A percentile compares a stretch with the other conserved stretches of the same genome.
phyloP scores from a whole-genome alignment of 225 moss, liverwort and hornwort species.

The Polytrichum commune region DNA sequence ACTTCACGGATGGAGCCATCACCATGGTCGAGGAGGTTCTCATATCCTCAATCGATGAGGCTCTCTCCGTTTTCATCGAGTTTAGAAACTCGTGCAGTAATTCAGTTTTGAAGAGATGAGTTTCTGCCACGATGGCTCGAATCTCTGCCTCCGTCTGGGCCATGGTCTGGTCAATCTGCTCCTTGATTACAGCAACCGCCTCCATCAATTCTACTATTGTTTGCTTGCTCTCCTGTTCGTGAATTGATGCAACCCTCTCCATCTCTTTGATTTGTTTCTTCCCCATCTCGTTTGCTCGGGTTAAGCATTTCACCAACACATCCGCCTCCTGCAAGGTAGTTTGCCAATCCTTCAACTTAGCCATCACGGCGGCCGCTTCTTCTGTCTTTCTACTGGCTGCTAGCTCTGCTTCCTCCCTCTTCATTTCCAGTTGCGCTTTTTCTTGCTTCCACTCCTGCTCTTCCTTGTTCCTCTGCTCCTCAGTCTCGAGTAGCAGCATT shows the following conservation, averaged over 20 bases:
- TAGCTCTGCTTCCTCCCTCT: constrained; percentile 30
- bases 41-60: constrained; percentile 2
- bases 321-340: constrained; percentile 53
- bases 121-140: constrained; percentile 23
- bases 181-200: constrained; percentile 24
- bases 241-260: constrained; percentile 14
- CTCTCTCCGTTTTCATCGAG: constrained; percentile 9
- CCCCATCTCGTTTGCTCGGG: constrained; percentile 70
- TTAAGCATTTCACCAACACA: constrained; percentile 59
- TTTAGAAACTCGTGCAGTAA: constrained; percentile 21
- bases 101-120: constrained; percentile 31
- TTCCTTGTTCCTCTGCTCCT: constrained; percentile 36
- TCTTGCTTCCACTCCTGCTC: constrained; percentile 43
- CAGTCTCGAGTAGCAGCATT: constrained; percentile 34
- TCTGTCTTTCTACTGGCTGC: constrained; percentile 23
- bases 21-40: constrained; percentile 4
- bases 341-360: constrained; percentile 39
- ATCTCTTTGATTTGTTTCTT: constrained; percentile 36
- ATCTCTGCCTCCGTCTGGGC: constrained; percentile 36
- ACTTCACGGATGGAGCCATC: constrained; percentile 15
- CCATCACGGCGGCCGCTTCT: constrained; percentile 29
- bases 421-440: constrained; percentile 30
- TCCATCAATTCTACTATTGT: constrained; percentile 28
- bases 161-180: constrained; percentile 42
- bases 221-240: constrained; percentile 15